Conservation (phyloP, 2,329 filamentous ascomycete genomes). For the Colletotrichum neosansevieriae region DNA sequence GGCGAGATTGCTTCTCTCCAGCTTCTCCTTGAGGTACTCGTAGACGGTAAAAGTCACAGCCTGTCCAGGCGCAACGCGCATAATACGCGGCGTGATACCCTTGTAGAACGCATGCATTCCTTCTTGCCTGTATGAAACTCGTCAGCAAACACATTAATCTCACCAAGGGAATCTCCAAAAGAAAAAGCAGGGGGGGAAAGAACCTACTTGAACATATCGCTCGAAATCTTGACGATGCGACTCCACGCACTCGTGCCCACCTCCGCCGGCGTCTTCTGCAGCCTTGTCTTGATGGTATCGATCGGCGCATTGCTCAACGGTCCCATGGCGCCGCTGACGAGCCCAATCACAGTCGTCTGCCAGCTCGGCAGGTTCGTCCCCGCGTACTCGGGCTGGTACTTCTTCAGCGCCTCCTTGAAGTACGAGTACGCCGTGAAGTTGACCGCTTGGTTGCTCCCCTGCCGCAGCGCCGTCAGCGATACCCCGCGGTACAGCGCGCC, state of each 20-base stretch:
- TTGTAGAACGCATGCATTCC: conserved; percentile 97
- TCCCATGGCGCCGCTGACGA: conserved; percentile 94
- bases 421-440: conserved; percentile 99
- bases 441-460: conserved; percentile 97
- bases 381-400: conserved; percentile 76
- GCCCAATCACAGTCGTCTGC: conserved; percentile 90
- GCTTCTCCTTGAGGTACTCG: conserved; percentile 78
- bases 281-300: conserved; percentile 97
- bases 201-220: conserved; percentile 83
- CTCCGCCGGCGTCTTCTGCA: conserved; percentile 90
- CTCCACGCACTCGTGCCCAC: conserved; percentile 83
- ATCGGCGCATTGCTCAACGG: conserved; percentile 97
- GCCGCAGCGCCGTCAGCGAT: conserved; percentile 89
- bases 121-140: conserved; percentile 77
- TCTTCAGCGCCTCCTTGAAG: conserved; percentile 83
- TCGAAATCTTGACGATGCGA: conserved; percentile 82
- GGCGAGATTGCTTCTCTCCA: conserved; percentile 74
- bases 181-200: no score
- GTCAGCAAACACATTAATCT: background rate
- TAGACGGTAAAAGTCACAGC: conserved; percentile 83
- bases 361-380: conserved; percentile 80
- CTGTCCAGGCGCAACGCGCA: conserved; percentile 97
- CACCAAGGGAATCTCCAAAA: no score
- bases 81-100: conserved; percentile 96
- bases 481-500: conserved; percentile 94